Evolutionary conservation across 1,139 yeast species (phyloP).

Genomic region (Hyphopichia wangnamkhiaoensis): DNA sequence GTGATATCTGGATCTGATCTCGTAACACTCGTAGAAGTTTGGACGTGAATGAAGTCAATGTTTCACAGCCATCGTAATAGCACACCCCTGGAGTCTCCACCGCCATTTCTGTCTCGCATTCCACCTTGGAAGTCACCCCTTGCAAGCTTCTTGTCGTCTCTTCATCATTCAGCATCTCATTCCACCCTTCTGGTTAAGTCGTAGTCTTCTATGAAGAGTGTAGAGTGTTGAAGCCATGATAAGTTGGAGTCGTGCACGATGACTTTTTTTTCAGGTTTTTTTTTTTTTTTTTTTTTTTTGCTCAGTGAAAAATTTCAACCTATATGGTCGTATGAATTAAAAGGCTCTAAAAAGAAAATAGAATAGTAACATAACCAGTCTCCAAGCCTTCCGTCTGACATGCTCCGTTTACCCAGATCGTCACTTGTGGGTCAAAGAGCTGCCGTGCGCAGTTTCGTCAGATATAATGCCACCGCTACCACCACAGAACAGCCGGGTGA

Average conservation of each 20-base stretch:
- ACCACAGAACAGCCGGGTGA: constrained; percentile 4
- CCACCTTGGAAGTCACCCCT: no score
- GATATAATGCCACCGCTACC: constrained; percentile 6
- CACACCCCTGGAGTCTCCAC: not conserved
- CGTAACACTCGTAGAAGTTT: not conserved
- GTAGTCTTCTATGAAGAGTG: no score
- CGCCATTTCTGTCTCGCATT: no score
- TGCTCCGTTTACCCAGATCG: constrained; percentile 1
- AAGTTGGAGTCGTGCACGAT: not conserved
- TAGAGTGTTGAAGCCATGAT: no score
- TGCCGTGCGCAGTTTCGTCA: not conserved
- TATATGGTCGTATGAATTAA: no score
- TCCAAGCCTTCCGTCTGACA: constrained; percentile 1
- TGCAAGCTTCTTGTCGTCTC: no score
- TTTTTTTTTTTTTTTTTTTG: constrained; percentile 1
- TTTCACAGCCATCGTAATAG: constrained; percentile 4
- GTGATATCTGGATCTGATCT: not conserved
- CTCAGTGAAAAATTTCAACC: constrained; percentile 2
- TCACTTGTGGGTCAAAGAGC: not conserved
- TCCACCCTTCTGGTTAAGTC: no score
- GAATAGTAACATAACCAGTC: not conserved
- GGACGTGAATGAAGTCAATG: not conserved
- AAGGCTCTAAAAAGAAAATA: no score
- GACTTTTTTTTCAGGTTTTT: not conserved
- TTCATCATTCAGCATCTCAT: no score